Evolutionary conservation across 2,329 filamentous ascomycete genomes (phyloP).

Genomic region (Ceratocystis lukuohia): DNA sequence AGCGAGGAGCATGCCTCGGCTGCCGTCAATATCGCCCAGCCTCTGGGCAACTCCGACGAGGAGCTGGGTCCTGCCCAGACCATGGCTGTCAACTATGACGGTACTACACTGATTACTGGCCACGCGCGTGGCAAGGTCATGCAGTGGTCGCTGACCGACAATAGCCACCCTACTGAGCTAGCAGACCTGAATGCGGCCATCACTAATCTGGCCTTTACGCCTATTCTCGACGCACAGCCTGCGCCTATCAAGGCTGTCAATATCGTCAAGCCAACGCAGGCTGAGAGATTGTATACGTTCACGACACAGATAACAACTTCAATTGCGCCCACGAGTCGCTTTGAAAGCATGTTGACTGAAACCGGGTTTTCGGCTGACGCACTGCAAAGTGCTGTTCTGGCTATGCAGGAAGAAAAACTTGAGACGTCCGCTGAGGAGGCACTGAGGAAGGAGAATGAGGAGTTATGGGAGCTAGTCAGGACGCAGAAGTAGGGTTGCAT

Average conservation of each 20-base stretch:
- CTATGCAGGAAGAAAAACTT: constrained; percentile 18
- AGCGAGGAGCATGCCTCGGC: constrained; percentile 42
- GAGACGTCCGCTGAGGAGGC: constrained; percentile 13
- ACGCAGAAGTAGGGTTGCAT: constrained; percentile 26
- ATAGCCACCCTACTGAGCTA: constrained; percentile 52
- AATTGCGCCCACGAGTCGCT: constrained; percentile 30
- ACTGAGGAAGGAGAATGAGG: constrained; percentile 26
- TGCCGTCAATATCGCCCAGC: constrained; percentile 41
- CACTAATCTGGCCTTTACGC: constrained; percentile 65
- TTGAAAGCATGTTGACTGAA: constrained; percentile 33
- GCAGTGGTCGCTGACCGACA: constrained; percentile 65
- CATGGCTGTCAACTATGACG: constrained; percentile 67
- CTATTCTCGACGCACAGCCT: constrained; percentile 31
- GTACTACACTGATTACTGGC: constrained; percentile 64
- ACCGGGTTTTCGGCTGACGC: constrained; percentile 36
- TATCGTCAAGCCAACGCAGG: constrained; percentile 70
- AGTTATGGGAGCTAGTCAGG: constrained; percentile 30
- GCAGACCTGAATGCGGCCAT: constrained; percentile 66
- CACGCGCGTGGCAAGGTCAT: constrained; percentile 68
- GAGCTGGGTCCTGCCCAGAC: constrained; percentile 55
- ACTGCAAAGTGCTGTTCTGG: constrained; percentile 37
- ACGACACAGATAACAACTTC: constrained; percentile 44
- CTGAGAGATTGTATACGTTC: constrained; percentile 50
- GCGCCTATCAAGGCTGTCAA: constrained; percentile 30
- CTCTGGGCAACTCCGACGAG: constrained; percentile 44